Percentiles rank a stretch among this genome's conserved stretches.
Conservation (phyloP, 2,329 filamentous ascomycete genomes). For the Botryotinia convoluta region DNA sequence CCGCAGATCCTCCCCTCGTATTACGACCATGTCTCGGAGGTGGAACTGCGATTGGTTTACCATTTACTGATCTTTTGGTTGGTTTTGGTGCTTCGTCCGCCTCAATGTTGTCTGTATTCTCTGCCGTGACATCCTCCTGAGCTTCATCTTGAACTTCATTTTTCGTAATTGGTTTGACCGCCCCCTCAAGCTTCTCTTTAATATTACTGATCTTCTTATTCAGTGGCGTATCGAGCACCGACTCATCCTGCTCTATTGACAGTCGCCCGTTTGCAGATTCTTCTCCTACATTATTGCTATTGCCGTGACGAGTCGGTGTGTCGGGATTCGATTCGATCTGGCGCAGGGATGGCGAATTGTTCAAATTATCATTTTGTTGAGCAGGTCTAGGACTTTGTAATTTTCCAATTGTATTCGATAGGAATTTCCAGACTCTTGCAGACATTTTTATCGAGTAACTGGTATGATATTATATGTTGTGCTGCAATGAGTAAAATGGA, state of each 20-base stretch:
- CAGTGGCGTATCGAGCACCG: not conserved
- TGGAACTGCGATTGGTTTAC: not conserved
- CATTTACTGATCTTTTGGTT: not conserved
- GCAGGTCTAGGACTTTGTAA: constrained; percentile 1
- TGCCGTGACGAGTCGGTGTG: constrained; percentile 16
- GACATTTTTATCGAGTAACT: not conserved
- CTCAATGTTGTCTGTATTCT: not conserved
- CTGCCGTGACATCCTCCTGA: constrained; percentile 7
- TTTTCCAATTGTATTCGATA: not conserved
- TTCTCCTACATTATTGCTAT: not conserved
- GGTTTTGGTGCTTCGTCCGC: not conserved
- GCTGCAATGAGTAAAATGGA: not conserved
- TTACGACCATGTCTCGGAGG: not conserved
- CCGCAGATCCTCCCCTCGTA: not conserved
- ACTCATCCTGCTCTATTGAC: not conserved
- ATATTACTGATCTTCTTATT: not conserved
- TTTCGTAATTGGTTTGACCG: not conserved
- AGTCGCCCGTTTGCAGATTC: not conserved
- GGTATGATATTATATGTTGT: not conserved
- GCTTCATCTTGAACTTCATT: not conserved
- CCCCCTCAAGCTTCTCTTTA: not conserved
- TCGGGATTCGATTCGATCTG: not conserved
- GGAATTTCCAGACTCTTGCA: not conserved
- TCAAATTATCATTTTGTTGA: not conserved
- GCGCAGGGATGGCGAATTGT: constrained; percentile 6